These are phyloP conservation scores for Xylaria sp. DNA, from an alignment of 2,329 filamentous ascomycete genomes.

Conservation along the genomic window DNA sequence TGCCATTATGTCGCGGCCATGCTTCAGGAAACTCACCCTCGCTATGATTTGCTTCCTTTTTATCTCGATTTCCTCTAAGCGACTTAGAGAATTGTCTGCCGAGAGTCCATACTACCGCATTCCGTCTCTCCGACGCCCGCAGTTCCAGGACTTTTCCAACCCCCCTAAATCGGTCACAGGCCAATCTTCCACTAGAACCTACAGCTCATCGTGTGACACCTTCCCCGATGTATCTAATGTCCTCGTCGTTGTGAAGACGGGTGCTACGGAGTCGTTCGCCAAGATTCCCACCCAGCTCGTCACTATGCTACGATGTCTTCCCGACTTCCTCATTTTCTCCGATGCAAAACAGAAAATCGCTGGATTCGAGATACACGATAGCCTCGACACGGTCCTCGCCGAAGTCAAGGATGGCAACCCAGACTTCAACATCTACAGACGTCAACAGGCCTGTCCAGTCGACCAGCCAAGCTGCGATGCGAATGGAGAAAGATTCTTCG, in stretches of 20 bases:
- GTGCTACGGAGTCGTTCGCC: conserved; percentile 55
- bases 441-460: conserved; percentile 48
- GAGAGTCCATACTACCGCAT: conserved; percentile 31
- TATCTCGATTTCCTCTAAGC: neutral
- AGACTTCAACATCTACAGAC: conserved; percentile 55
- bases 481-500: conserved; percentile 31
- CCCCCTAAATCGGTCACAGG: conserved; percentile 6
- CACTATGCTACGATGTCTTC: conserved; percentile 53
- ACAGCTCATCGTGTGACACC: conserved; percentile 32
- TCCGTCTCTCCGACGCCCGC: conserved; percentile 2
- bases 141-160: conserved; percentile 3
- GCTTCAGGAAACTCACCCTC: neutral
- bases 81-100: neutral
- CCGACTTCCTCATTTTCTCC: conserved; percentile 59
- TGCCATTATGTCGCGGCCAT: neutral
- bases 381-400: conserved; percentile 48
- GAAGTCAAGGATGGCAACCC: conserved; percentile 47
- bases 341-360: conserved; percentile 56
- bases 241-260: conserved; percentile 59
- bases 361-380: conserved; percentile 49
- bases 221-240: conserved; percentile 51
- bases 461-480: conserved; percentile 50
- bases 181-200: neutral
- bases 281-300: conserved; percentile 58
- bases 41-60: neutral